Conservation (phyloP, 345 rosid genomes). For the Eutrema japonicum region DNA sequence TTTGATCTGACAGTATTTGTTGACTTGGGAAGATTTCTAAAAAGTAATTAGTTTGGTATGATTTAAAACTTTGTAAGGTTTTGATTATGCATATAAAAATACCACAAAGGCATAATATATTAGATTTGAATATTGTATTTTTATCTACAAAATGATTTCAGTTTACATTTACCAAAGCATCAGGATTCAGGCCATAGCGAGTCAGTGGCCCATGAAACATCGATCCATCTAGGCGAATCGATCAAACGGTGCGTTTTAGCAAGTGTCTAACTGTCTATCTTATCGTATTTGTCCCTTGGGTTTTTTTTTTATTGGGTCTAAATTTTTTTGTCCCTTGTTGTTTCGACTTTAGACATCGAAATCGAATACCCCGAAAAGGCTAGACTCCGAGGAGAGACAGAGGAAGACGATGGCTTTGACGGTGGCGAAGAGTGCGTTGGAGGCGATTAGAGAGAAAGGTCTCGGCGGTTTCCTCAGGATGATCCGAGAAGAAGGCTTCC, state of each 20-base stretch:
- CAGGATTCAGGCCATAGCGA: neutral
- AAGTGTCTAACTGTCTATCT: neutral
- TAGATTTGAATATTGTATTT: neutral
- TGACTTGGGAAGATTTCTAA: no score
- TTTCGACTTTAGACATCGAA: slow-evolving; percentile 18
- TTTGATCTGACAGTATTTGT: no score
- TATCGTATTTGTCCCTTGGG: no score
- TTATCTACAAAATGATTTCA: neutral
- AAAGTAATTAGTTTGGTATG: no score
- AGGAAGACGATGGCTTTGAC: slow-evolving; percentile 67
- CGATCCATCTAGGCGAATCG: neutral
- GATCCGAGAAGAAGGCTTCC: slow-evolving; percentile 76
- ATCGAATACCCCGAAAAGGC: neutral
- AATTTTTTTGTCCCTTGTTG: slow-evolving; percentile 7
- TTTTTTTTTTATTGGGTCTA: no score
- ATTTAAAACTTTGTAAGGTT: no score
- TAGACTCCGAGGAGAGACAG: slow-evolving; percentile 19
- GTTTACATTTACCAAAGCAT: neutral
- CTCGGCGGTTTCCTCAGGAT: slow-evolving; percentile 63
- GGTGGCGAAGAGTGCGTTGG: slow-evolving; percentile 68
- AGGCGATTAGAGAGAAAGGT: slow-evolving; percentile 75
- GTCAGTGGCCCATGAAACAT: slow-evolving; percentile 7
- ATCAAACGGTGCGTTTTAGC: slow-evolving; percentile 27
- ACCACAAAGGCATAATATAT: neutral
- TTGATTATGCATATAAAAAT: no score